phyloP scores from a whole-genome alignment of 345 rosid genomes.

The Turnera subulata region DNA sequence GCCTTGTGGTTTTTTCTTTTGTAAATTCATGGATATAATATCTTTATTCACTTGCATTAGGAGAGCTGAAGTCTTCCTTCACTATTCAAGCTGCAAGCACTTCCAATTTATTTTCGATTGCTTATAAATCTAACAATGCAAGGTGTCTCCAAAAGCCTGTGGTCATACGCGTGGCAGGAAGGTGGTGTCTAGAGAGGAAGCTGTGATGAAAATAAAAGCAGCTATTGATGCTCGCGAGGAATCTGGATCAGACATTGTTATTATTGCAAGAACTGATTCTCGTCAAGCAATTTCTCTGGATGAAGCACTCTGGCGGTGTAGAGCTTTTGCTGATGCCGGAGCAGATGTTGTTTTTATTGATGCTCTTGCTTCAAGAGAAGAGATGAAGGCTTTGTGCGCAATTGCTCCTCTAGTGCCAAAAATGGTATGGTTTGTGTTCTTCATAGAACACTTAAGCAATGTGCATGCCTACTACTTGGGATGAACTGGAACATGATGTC shows the following conservation, averaged over 20 bases:
- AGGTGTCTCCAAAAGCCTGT: conserved; percentile 81
- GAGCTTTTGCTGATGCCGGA: conserved; percentile 93
- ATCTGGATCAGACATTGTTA: conserved; percentile 66
- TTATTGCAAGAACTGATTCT: conserved; percentile 80
- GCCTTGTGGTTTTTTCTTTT: too few relatives aligned
- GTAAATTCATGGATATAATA: too few relatives aligned
- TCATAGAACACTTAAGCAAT: conserved; percentile 3
- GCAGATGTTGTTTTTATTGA: conserved; percentile 85
- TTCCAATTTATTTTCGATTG: conserved; percentile 10
- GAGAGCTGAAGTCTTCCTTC: too few relatives aligned
- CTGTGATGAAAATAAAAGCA: conserved; percentile 73
- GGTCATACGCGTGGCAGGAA: conserved; percentile 61
- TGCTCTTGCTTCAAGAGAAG: conserved; percentile 76
- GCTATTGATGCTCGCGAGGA: conserved; percentile 88
- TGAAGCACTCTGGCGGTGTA: conserved; percentile 79
- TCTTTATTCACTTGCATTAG: neutral
- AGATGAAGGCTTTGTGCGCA: conserved; percentile 86
- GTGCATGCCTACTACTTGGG: neutral
- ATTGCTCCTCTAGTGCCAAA: conserved; percentile 77
- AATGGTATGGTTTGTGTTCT: conserved; percentile 45
- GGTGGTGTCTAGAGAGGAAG: conserved; percentile 88
- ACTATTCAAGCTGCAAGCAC: neutral
- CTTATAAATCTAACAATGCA: conserved; percentile 18
- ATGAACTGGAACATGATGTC: neutral
- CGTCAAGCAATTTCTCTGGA: conserved; percentile 76